Base-by-base conservation (phyloP, 164 flowering plant species). In the Pachysandra terminalis region DNA sequence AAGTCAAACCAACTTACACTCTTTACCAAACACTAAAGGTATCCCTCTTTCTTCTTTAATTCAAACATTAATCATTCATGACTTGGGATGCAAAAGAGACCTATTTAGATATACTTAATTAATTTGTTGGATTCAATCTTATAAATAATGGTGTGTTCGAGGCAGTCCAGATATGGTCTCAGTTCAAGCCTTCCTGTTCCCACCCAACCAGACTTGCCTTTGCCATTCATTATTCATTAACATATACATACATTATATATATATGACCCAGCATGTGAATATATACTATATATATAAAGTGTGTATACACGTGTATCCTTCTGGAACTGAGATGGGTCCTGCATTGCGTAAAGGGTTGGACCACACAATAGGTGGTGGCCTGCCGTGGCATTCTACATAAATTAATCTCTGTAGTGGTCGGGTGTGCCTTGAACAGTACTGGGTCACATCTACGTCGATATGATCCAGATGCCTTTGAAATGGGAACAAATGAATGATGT, bases 391-490 rank as follows among this genome's bases (percentile, higher is more conserved):
- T 41, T 25, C 24, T 32, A 27, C 23, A 55, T 5, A 14, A 5
- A 14, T 0, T 40, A 54, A 61, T n/a, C 35, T 40, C 40, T 63
- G 66, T n/a, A n/a, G n/a, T n/a, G n/a, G 27, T 59, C 25, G 53
- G 60, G 19, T 64, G 60, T 68, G 71, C 57, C 56, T 22, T n/a
- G n/a, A n/a, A n/a, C n/a, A n/a, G n/a, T n/a, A 66, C 53, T 58
- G 8, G 61, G 22, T 66, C 71, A 74, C 77, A 56, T 70, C 71
- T 77, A 59, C 22, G 9, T 56, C 79, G 82, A 82, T 74, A 81
- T 82, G 85, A 68, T 68, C 72, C 67, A 75, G 79, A 74, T 82
- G 81, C 79, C 68, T 24, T 68, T 68, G 69, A 73, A 64, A 76
- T 71, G 81, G 83, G 86, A 81, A 73, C 83, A 73, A 58, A 68